Evolutionary conservation across 2,329 filamentous ascomycete species (phyloP), one percentile per base, ranked within the genome.

Genomic region (Apiospora saccharicola): DNA sequence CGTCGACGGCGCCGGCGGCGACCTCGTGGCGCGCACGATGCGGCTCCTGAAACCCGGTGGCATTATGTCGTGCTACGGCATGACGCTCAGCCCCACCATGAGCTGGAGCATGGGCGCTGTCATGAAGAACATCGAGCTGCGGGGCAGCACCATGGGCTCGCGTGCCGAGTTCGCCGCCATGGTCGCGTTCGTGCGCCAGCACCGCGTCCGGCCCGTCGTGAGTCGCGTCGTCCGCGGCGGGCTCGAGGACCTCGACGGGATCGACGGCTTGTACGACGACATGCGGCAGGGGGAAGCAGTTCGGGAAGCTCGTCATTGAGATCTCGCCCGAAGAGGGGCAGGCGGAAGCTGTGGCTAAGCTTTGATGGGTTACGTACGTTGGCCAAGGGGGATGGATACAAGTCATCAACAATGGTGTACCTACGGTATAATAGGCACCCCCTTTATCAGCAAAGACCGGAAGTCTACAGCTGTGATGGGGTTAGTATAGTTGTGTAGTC

Each of bases 141-240:
- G 89, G 68, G 96, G 96, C 24, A 91, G 90, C 19, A 98, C 95
- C 0, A 98, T 98, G 95, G 96, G 96, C 0, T 97, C 94, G 41
- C 88, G 93, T 64, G 91, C 90, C 79, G 96, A 98, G 83, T 98
- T 98, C 79, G 86, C 86, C n/a, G 94, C 96, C 30, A 98, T 98
- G 94, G 87, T 98, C 7, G 86, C 88, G 1, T 98, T 98, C 83
- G 93, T 98, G 47, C 86, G 87, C 16, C 83, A 91, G 75, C 90
- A 94, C 75, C 89, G 92, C 79, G 91, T 98, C 73, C 88, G 85
- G 71, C 95, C 96, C 0, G 86, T 98, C 4, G 89, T 98, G 0
- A 96, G 93, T 75, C 88, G 92, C 70, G 89, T 91, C 0, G 89
- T 93, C 19, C 90, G 90, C 76, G n/a, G 19, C 5, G 53, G 30